Evolutionary conservation across 352 stramenopile species (phyloP).

Genomic region (Aphanomyces euteiches): DNA sequence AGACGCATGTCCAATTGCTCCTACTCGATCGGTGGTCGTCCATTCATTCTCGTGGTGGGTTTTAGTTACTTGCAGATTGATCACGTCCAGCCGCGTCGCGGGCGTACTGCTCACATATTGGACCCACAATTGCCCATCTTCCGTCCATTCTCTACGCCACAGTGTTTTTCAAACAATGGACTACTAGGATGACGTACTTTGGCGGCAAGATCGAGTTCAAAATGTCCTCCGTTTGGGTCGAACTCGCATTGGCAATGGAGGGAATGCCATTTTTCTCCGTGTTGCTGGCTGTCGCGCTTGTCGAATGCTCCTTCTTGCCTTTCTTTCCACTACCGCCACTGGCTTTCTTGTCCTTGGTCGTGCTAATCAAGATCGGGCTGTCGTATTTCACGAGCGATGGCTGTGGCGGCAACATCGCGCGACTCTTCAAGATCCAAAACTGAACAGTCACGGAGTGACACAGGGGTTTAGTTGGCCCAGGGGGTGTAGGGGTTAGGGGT

Average conservation of each 20-base stretch:
- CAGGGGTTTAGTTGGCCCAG: too few species aligned
- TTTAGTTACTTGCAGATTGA: conserved; percentile 68
- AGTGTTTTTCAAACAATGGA: neutral
- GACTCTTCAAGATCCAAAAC: too few species aligned
- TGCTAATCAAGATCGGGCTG: conserved; percentile 86
- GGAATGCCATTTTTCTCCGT: conserved; percentile 12
- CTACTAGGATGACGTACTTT: conserved; percentile 35
- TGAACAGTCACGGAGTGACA: too few species aligned
- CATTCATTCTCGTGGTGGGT: neutral
- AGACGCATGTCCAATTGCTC: conserved; percentile 88
- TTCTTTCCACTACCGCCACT: conserved; percentile 42
- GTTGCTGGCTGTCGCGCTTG: neutral
- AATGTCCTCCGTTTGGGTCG: conserved; percentile 85
- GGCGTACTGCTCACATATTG: conserved; percentile 91
- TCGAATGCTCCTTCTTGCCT: conserved; percentile 32
- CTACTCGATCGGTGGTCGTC: conserved; percentile 33
- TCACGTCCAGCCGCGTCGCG: conserved; percentile 87
- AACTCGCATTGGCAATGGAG: conserved; percentile 36
- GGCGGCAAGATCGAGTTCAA: conserved; percentile 89
- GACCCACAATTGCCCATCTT: conserved; percentile 90
- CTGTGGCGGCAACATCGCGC: conserved; percentile 79
- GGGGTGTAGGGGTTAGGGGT: too few species aligned
- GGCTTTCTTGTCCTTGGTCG: conserved; percentile 77
- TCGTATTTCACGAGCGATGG: conserved; percentile 90
- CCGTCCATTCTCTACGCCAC: conserved; percentile 58